Conservation (phyloP, 2,329 filamentous ascomycete genomes). For the Curvularia sp. region DNA sequence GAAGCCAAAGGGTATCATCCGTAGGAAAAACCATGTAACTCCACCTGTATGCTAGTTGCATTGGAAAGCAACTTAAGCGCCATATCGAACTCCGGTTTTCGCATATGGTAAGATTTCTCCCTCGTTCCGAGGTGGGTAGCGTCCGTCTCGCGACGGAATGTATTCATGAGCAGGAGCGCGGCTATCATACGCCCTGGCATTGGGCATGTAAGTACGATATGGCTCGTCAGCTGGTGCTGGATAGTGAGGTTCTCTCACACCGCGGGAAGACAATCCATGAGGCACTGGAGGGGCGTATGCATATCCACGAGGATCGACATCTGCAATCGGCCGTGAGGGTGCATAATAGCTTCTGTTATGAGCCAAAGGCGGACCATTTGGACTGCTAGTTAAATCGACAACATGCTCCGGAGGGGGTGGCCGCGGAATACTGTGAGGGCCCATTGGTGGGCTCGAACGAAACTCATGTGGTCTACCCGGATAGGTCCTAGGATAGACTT, state of each 20-base stretch:
- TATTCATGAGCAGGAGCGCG: conserved; percentile 22
- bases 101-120: conserved; percentile 17
- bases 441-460: conserved; percentile 17
- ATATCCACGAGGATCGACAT: conserved; percentile 16
- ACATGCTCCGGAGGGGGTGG: conserved; percentile 23
- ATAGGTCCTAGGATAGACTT: conserved; percentile 8
- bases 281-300: conserved; percentile 23
- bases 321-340: conserved; percentile 14
- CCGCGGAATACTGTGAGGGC: conserved; percentile 17
- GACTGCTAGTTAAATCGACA: conserved; percentile 40
- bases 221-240: conserved; percentile 16
- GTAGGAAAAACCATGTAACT: conserved; percentile 26
- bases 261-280: conserved; percentile 22
- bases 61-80: conserved; percentile 22
- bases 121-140: conserved; percentile 16
- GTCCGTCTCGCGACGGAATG: conserved; percentile 19
- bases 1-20: conserved; percentile 38
- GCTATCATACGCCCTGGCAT: conserved; percentile 22
- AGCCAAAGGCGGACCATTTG: conserved; percentile 17
- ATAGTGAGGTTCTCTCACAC: conserved; percentile 30
- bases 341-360: conserved; percentile 15
- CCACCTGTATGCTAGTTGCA: conserved; percentile 14
- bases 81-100: conserved; percentile 24
- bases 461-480: conserved; percentile 7
- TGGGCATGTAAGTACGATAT: conserved; percentile 23